A percentile compares a stretch with the other conserved stretches of the same genome.
phyloP scores from a whole-genome alignment of 768 basidiomycete genomes.

The Suillus americanus region DNA sequence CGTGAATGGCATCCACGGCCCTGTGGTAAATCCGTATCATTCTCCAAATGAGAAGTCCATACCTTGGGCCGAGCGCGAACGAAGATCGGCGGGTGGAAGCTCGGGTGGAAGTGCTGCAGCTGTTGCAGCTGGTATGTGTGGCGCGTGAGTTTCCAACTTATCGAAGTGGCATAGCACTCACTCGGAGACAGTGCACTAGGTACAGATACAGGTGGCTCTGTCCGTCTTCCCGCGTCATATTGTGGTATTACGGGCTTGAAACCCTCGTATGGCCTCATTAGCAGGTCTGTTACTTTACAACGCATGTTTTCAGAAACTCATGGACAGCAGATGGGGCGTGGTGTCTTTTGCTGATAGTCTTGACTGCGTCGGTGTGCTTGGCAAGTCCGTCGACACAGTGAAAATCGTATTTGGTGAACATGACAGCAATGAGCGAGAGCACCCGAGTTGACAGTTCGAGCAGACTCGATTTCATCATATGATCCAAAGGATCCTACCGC shows the following conservation, averaged over 20 bases:
- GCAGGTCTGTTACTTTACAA: slow-evolving; percentile 51
- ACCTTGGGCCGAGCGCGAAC: slow-evolving; percentile 33
- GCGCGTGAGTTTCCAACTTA: slow-evolving; percentile 59
- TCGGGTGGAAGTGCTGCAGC: slow-evolving; percentile 96
- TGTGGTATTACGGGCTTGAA: slow-evolving; percentile 92
- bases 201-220: slow-evolving; percentile 96
- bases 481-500: slow-evolving; percentile 80
- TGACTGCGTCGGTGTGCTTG: slow-evolving; percentile 90
- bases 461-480: slow-evolving; percentile 40
- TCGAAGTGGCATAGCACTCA: slow-evolving; percentile 5
- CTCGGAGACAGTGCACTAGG: slow-evolving; percentile 69
- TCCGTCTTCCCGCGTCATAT: slow-evolving; percentile 90
- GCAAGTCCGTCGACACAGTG: slow-evolving; percentile 48
- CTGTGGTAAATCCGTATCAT: slow-evolving; percentile 75
- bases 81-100: slow-evolving; percentile 83
- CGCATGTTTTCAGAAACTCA: slow-evolving; percentile 8
- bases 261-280: slow-evolving; percentile 91
- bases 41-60: slow-evolving; percentile 14
- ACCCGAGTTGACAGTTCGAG: background rate
- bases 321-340: slow-evolving; percentile 72
- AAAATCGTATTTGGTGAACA: slow-evolving; percentile 63
- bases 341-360: slow-evolving; percentile 93
- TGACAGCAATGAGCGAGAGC: background rate
- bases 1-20: slow-evolving; percentile 68
- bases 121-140: slow-evolving; percentile 81